Evolutionary conservation across 805 yeast species (phyloP), one percentile per base, ranked within the genome.

Genomic region (Wickerhamiella cacticola): DNA sequence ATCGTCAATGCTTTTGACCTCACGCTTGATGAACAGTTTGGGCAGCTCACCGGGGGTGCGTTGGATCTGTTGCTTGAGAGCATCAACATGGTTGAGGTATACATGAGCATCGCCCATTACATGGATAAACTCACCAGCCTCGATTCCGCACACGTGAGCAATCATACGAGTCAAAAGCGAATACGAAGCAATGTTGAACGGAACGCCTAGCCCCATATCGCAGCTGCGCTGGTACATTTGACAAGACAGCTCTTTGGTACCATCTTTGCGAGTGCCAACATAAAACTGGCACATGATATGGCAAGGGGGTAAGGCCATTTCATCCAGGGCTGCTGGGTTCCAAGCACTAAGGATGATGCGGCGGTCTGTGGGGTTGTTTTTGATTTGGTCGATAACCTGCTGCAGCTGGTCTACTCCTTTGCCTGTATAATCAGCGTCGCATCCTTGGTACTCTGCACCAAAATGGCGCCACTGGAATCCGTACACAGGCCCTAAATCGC

Each of bases 381-480:
- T 86, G 55, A 92, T 68, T 53, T 81, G 84, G 41, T 81, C 68
- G 42, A 92, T 84, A 28, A 92, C 77, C 41, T 83, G 80, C 6
- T 78, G 75, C 31, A 92, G 69, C 68, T 92, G 99, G 63, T 92
- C 99, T 49, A 77, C 80, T 10, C 99, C 99, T 62, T 84, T 72
- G 3, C 87, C 89, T 0, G 81, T 61, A 60, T 92, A 92, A 60
- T 92, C 94, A 2, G 88, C 73, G 51, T 89, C 87, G 60, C 95
- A 85, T 48, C 86, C 87, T 26, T 60, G 70, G 63, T 92, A 92
- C 55, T 83, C 78, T 4, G 99, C 98, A 39, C 98, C 98, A 64
- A 92, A 92, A 65, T 92, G 98, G 59, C 99, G 78, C 99, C 99
- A 92, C 65, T 92, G 99, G 68, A 92, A 92, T 0, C 99, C 99